Evolutionary conservation across 2,329 filamentous ascomycete species (phyloP).

Genomic region (Trichoderma endophyticum): DNA sequence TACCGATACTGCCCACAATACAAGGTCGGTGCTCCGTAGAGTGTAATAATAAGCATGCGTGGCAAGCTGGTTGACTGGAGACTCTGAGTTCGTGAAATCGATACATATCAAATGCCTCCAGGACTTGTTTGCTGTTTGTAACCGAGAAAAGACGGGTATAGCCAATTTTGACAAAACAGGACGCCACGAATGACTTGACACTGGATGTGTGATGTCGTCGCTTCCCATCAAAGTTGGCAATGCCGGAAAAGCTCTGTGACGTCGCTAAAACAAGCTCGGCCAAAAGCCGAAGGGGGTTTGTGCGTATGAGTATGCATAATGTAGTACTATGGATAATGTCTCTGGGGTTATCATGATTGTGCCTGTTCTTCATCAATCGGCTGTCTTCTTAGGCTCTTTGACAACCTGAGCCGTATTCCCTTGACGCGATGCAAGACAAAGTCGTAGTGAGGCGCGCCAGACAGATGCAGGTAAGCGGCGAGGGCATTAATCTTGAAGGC

Average conservation of each 20-base stretch:
- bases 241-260: constrained; percentile 12
- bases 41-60: not conserved
- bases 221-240: not conserved
- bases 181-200: not conserved
- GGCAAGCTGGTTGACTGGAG: not conserved
- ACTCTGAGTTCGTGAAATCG: not conserved
- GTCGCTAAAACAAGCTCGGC: constrained; percentile 13
- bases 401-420: not conserved
- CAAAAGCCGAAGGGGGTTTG: constrained; percentile 16
- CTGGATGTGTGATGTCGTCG: not conserved
- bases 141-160: not conserved
- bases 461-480: not conserved
- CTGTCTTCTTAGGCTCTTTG: not conserved
- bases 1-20: not conserved
- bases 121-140: not conserved
- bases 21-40: not conserved
- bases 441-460: not conserved
- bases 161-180: not conserved
- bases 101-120: not conserved
- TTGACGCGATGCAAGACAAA: not conserved
- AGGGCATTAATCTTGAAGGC: not conserved
- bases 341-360: not conserved
- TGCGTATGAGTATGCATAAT: constrained; percentile 6
- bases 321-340: not conserved
- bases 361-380: not conserved